phyloP scores from a whole-genome alignment of 2,329 filamentous ascomycete genomes.

The Biscogniauxia sp. region DNA sequence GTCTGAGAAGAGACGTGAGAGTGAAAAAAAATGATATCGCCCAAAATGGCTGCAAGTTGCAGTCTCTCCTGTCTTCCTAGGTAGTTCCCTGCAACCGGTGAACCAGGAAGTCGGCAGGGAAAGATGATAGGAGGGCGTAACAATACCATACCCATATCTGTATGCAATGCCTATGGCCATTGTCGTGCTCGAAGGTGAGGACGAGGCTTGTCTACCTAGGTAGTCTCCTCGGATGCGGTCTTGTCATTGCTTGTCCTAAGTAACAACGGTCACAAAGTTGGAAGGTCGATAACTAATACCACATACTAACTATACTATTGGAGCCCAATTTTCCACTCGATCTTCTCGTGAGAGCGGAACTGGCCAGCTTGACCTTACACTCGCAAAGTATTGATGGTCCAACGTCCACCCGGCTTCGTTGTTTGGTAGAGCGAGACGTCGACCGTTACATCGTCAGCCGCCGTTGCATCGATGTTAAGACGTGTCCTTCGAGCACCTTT shows the following conservation, averaged over 20 bases:
- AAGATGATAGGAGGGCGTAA: background rate
- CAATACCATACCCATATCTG: conserved; percentile 4
- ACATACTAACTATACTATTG: conserved; percentile 5
- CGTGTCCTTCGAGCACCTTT: background rate
- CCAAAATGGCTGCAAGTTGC: background rate
- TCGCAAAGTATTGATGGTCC: conserved; percentile 16
- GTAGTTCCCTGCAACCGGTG: conserved; percentile 13
- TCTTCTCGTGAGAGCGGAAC: conserved; percentile 19
- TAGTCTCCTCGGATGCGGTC: background rate
- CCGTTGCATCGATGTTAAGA: conserved; percentile 21
- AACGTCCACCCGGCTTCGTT: conserved; percentile 20
- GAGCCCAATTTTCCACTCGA: conserved; percentile 14
- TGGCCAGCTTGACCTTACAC: conserved; percentile 12
- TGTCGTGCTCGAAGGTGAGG: background rate
- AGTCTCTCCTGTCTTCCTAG: conserved; percentile 5
- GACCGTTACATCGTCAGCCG: conserved; percentile 28
- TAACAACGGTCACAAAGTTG: background rate
- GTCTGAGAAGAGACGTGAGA: background rate
- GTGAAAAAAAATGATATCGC: background rate
- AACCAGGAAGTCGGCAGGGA: conserved; percentile 12
- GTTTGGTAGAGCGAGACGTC: conserved; percentile 26
- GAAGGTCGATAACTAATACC: background rate
- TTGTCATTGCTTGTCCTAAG: background rate
- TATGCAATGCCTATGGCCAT: background rate
- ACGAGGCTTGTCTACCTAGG: background rate